Evolutionary conservation across 2,329 filamentous ascomycete species (phyloP), one percentile per base, ranked within the genome.

Genomic region (Trichoderma polysporum): DNA sequence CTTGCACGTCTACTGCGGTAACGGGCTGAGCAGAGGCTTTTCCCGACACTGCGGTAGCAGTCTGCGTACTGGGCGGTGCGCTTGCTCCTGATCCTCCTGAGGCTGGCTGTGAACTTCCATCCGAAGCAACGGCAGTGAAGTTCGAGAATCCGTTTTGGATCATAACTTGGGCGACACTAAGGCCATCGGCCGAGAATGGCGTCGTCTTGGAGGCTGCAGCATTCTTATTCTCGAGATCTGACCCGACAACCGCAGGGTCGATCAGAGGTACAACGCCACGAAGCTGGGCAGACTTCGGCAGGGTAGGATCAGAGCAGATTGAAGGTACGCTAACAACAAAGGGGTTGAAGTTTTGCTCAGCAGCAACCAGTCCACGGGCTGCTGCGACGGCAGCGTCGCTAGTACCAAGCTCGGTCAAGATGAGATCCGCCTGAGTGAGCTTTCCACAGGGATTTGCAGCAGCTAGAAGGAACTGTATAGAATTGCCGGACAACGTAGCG

Each of bases 271-370:
- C 59, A 17, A 62, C 59, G 12, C 59, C 59, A 1, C 59, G 59
- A 17, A 62, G 59, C 33, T 62, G 31, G 4, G 59, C 19, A 13
- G 59, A 62, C 13, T 62, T 62, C n/a, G 59, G 59, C 33, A 62
- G 33, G 3, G 59, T 52, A 19, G 59, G 7, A 19, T 62, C 59
- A 22, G 45, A 50, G 17, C 59, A 62, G 33, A 62, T 62, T 45
- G 59, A 62, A n/a, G 59, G 59, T 1, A 62, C 31, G 45, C 33
- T 62, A 33, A 62, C 59, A 22, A 62, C 59, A 52, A 62, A 62
- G 10, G 59, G 59, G 47, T 62, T 62, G 59, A 62, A 62, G 15
- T 62, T 62, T 29, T 62, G 59, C 47, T 62, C 59, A 12, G 59
- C 59, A n/a, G 59, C 59, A 37, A 62, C 59, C 6, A 62, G 33